Conservation (phyloP, 805 yeast species). For the Candida khao-thaluensis region DNA sequence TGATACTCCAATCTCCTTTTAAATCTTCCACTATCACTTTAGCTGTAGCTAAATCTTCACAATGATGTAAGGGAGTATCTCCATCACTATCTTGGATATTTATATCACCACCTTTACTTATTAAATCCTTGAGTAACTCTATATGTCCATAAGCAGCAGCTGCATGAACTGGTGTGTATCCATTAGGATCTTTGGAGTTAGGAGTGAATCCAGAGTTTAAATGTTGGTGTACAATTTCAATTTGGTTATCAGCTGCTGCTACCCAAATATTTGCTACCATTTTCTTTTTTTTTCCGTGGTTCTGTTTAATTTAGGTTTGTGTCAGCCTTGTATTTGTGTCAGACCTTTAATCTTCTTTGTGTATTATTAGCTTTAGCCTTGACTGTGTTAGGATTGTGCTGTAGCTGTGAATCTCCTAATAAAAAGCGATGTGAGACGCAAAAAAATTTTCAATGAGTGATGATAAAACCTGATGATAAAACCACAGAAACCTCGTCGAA, state of each 20-base stretch:
- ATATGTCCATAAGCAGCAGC: conserved; percentile 90
- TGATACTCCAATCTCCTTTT: conserved; percentile 61
- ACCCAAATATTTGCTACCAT: conserved; percentile 79
- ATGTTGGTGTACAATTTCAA: conserved; percentile 54
- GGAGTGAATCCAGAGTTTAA: conserved; percentile 59
- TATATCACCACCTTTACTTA: conserved; percentile 68
- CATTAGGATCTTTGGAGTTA: conserved; percentile 82
- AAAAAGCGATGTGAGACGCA: background rate
- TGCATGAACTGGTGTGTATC: conserved; percentile 96
- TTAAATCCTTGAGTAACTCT: conserved; percentile 59
- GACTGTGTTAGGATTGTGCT: too few species aligned
- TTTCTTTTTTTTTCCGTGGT: background rate
- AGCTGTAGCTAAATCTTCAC: conserved; percentile 70
- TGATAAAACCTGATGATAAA: background rate
- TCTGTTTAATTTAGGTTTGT: too few species aligned
- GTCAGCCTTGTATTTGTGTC: too few species aligned
- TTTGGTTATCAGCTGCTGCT: conserved; percentile 85
- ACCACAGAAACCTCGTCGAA: background rate
- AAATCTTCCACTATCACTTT: conserved; percentile 62
- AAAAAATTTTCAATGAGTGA: conserved; percentile 3
- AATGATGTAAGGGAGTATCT: conserved; percentile 92
- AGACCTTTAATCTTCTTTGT: too few species aligned
- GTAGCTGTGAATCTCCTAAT: too few species aligned
- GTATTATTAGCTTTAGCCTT: too few species aligned
- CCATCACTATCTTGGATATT: conserved; percentile 86